Evolutionary conservation across 805 yeast species (phyloP), one percentile per base, ranked within the genome.

Genomic region (Cyberlindnera veronae): DNA sequence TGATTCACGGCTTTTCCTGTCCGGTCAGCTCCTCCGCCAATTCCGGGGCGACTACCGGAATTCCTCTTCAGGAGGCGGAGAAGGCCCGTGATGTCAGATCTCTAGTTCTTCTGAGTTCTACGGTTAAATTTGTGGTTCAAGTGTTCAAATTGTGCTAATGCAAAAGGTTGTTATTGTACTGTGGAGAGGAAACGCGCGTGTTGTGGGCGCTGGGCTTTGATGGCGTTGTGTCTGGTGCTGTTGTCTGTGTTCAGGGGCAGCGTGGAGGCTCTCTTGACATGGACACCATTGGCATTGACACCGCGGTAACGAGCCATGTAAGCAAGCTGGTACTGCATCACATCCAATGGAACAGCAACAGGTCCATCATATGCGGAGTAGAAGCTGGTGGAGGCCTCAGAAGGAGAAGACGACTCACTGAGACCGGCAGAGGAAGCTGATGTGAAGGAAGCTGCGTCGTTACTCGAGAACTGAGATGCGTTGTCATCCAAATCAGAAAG

Each of bases 241-340:
- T 22, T 22, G 8, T 14, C 21, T 5, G 20, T 22, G 10, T 38
- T 39, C 13, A 24, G 20, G 5, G 55, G 55, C 29, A 51, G 32
- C 0, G 53, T 47, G 9, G 49, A 42, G 1, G 55, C 33, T 39
- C 55, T 49, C 42, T 51, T 51, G 10, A 51, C 48, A 8, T 30
- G 28, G 8, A 37, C 28, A 12, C n/a, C n/a, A n/a, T 51, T 51
- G 9, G 49, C 48, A 10, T 32, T 26, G 9, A 37, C 33, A n/a
- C 32, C 37, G 21, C 34, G 41, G 17, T 33, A 33, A 10, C 48
- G 44, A 12, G 35, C 28, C n/a, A 35, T 30, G 30, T 40, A 50
- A 1, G 39, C 44, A 13, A 44, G 17, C 22, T 50, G 48, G 36
- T 50, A 50, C 14, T 26, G 22, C 30, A 43, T 31, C 13, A 49